phyloP scores from a whole-genome alignment of 2,329 filamentous ascomycete species.

The Stachybotrys elegans region DNA sequence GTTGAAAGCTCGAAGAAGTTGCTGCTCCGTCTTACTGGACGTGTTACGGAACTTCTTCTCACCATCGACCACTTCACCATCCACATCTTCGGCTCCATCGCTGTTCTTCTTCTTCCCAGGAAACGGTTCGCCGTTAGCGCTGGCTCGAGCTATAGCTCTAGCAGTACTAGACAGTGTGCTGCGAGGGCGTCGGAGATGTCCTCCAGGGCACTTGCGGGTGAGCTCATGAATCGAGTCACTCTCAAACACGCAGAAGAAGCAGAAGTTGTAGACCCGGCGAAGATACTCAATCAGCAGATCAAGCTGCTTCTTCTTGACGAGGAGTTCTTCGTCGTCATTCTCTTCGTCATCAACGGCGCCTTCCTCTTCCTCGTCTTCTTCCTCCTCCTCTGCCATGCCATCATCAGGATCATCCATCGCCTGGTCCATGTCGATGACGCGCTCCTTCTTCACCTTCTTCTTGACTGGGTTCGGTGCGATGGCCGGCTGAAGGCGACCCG shows the following conservation, averaged over 20 bases:
- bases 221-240: constrained; percentile 96
- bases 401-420: constrained; percentile 61
- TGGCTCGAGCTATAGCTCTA: constrained; percentile 80
- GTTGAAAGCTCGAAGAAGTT: constrained; percentile 91
- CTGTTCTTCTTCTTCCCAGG: constrained; percentile 74
- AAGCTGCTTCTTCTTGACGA: constrained; percentile 93
- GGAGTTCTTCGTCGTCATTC: constrained; percentile 80
- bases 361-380: constrained; percentile 79
- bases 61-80: constrained; percentile 37
- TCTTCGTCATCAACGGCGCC: constrained; percentile 79
- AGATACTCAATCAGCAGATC: constrained; percentile 96
- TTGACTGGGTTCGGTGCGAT: constrained; percentile 46
- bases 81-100: constrained; percentile 60
- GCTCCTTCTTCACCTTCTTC: constrained; percentile 59
- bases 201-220: constrained; percentile 90
- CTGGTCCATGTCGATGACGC: constrained; percentile 55
- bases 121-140: constrained; percentile 76
- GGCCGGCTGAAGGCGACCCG: constrained; percentile 70
- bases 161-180: constrained; percentile 78
- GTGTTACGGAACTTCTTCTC: constrained; percentile 71
- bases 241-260: constrained; percentile 99
- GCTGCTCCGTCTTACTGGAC: constrained; percentile 76
- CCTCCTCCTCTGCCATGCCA: constrained; percentile 67
- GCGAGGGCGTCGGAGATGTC: constrained; percentile 88
- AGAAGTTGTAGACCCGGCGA: constrained; percentile 95